Evolutionary conservation across 1,284 basidiomycete genomes (phyloP), one percentile per base, ranked within the genome.

Genomic region (Athelia sp.): DNA sequence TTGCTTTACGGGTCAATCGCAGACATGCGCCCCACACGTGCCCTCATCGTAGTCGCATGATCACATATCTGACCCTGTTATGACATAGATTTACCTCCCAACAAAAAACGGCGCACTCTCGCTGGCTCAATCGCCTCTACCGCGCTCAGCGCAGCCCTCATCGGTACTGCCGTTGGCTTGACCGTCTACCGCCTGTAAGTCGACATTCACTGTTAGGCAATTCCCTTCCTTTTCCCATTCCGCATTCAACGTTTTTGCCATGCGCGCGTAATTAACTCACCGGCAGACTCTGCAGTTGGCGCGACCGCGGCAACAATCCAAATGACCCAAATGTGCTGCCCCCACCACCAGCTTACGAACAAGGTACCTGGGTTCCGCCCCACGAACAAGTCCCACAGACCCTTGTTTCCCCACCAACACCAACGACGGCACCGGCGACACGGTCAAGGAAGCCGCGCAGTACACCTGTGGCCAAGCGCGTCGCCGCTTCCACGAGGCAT

Each of bases 141-240:
- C 29, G 87, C 87, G 51, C 71, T 90, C 66, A 87, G 77, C 68
- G 87, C 87, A 55, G 88, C 85, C 46, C 76, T 90, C 52, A 86
- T 90, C 53, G 87, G 87, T 52, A 84, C 86, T 31, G 88, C 88
- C 15, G 87, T 90, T 46, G 87, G 88, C 52, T 73, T 90, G 55
- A 89, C 87, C 45, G 85, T 89, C 43, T 90, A 89, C 69, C 79
- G 87, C 65, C 70, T 90, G 88, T 90, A 63, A 70, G 85, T 75
- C 13, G 35, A 13, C 15, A n/a, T n/a, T n/a, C 15, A 6, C 19
- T 9, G n/a, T 40, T 40, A n/a, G n/a, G 15, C 36, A 40, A 6
- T 9, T 21, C 15, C 36, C 36, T n/a, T n/a, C 23, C 44, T 46
- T 50, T 46, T 32, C 32, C 47, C 42, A 45, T 13, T 43, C 24